Evolutionary conservation across 331 rosid species (phyloP), one percentile per base, ranked within the genome.

Genomic region (Pyracantha coccinea): DNA sequence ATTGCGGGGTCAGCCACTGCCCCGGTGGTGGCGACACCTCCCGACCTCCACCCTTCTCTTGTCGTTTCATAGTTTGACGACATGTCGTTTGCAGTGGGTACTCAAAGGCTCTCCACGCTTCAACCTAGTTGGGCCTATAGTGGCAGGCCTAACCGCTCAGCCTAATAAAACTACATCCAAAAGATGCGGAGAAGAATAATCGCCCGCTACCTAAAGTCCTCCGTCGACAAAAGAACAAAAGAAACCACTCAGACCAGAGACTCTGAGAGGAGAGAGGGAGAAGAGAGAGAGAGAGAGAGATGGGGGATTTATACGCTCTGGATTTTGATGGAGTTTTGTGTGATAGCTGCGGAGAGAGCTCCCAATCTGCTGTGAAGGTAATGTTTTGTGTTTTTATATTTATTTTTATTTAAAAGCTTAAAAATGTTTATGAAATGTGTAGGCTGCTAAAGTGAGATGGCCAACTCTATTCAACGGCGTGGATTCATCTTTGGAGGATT

Each of bases 361-460:
- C 98, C 60, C 85, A 81, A 77, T 93, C 97, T 68, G 97, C 97
- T 54, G 78, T 91, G 68, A 91, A 89, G 97, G 98, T 93, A 24
- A 45, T 25, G 20, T 57, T 32, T 63, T 58, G 76, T 12, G 21
- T 58, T 69, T 31, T 1, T 29, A 8, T 14, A 67, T 10, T 25
- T 41, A 41, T 41, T 3, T 2, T 41, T 41, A 9, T 68, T 21
- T 2, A 20, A 6, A 53, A 31, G 59, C 32, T 41, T 27, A 8
- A 29, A 45, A 6, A 27, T 53, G 19, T 21, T 65, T 61, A 13
- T 6, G 32, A 11, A 41, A 15, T 20, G 29, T 76, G 64, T 79
- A 91, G 98, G 98, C 98, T 77, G 98, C 97, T 21, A 93, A 87
- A 82, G 78, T 86, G 79, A 87, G 94, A 83, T 93, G 98, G 98